Conservation (phyloP, 495 filamentous ascomycete species). For the Aspergillus affinis region DNA sequence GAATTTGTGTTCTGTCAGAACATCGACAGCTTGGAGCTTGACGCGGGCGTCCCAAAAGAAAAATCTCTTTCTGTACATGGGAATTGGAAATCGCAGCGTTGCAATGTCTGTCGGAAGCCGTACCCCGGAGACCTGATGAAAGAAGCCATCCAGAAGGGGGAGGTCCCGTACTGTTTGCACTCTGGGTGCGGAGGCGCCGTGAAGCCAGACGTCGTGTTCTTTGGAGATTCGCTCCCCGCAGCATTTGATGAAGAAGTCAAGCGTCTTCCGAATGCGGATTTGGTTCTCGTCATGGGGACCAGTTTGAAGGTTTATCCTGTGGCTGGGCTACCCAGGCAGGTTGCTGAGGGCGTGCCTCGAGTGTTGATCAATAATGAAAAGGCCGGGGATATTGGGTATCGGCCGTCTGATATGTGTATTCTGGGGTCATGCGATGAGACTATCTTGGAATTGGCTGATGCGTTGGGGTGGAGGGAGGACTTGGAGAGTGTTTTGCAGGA, state of each 20-base stretch:
- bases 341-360: constrained; percentile 57
- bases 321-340: constrained; percentile 62
- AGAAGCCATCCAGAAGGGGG: constrained; percentile 53
- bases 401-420: constrained; percentile 64
- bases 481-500: constrained; percentile 63
- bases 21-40: constrained; percentile 82
- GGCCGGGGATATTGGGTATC: constrained; percentile 68
- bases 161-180: constrained; percentile 65
- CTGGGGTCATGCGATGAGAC: constrained; percentile 73
- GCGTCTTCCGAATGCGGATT: constrained; percentile 59
- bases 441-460: constrained; percentile 70
- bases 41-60: constrained; percentile 71
- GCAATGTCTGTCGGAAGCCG: constrained; percentile 68
- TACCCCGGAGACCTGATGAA: constrained; percentile 70
- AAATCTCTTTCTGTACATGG: constrained; percentile 83
- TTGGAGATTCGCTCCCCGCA: constrained; percentile 73
- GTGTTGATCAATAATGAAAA: constrained; percentile 78
- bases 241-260: constrained; percentile 57
- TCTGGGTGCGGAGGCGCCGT: constrained; percentile 68
- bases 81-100: constrained; percentile 78
- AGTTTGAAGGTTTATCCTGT: constrained; percentile 82
- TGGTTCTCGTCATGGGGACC: constrained; percentile 85
- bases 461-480: constrained; percentile 78
- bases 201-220: constrained; percentile 95
- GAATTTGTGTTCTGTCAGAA: constrained; percentile 88